A percentile compares a stretch with the other conserved stretches of the same genome.
Evolutionary conservation across 345 rosid species (phyloP).

Genomic region (Camelina neglecta): DNA sequence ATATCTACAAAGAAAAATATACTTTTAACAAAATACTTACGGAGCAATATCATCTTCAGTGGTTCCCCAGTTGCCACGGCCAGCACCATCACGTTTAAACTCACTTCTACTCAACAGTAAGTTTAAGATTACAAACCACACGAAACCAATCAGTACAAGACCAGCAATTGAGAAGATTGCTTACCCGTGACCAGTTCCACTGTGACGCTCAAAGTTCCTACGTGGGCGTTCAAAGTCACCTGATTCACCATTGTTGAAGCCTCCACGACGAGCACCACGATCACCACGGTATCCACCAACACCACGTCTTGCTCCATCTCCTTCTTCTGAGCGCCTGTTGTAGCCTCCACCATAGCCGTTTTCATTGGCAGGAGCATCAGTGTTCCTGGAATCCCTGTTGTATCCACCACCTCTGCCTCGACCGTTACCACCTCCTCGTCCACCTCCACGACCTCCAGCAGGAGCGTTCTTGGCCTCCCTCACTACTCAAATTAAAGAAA

Average conservation of each 20-base stretch:
- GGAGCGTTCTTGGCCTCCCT: constrained; percentile 66
- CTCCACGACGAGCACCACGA: constrained; percentile 74
- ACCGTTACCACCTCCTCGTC: constrained; percentile 47
- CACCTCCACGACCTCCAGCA: constrained; percentile 52
- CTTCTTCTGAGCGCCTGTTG: constrained; percentile 61
- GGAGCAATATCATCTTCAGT: constrained; percentile 66
- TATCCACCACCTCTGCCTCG: constrained; percentile 55
- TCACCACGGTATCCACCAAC: constrained; percentile 66
- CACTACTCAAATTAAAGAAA: constrained; percentile 46
- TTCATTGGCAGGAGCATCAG: constrained; percentile 50
- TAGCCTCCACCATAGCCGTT: constrained; percentile 54
- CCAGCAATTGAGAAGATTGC: constrained; percentile 28
- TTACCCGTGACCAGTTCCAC: constrained; percentile 93
- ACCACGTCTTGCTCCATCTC: constrained; percentile 62
- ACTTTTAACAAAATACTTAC: constrained; percentile 49
- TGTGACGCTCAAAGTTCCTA: constrained; percentile 72
- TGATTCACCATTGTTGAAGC: constrained; percentile 68
- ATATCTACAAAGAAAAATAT: neutral
- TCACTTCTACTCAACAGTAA: constrained; percentile 56
- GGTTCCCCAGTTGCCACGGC: constrained; percentile 93
- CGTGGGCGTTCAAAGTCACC: constrained; percentile 72
- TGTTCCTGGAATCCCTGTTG: constrained; percentile 59
- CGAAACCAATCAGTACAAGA: neutral
- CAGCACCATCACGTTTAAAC: constrained; percentile 85
- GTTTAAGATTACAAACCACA: neutral